Base-by-base conservation (phyloP, 2,329 filamentous ascomycete species). In the Pseudocercospora ulei region DNA sequence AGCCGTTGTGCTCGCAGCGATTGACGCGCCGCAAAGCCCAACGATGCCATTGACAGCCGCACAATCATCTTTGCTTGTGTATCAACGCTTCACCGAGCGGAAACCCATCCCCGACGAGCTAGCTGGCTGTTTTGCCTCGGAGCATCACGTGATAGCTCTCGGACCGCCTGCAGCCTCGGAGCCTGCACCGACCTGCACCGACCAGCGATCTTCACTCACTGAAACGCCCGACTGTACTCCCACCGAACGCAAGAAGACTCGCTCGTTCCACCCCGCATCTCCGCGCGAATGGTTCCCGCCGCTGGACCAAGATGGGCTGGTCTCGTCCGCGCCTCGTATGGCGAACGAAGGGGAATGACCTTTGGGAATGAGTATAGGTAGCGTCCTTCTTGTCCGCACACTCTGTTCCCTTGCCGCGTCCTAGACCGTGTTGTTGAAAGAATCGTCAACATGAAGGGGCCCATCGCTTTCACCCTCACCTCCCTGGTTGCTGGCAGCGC, bases 11-110 rank as follows among this genome's bases (percentile, higher is more conserved):
- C 29, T 22, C 33, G 24, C 5, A 51, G 20, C 7, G 43, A 23
- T 23, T 47, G 47, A 14, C 49, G 44, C 49, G 50, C 49, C 3
- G 47, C 17, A 17, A 44, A 43, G 25, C 47, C 40, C 41, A 52
- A 39, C 8, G 46, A 36, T 19, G 39, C 24, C 7, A 46, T 20
- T 3, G 47, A 36, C 14, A 24, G 39, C 35, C 43, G 43, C 13
- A 39, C 26, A 6, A 46, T 39, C 49, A 52, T 52, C 9, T 7
- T 33, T 22, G 30, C 24, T 11, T 11, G 4, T 11, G n/a, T n/a
- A n/a, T n/a, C n/a, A n/a, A n/a, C n/a, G n/a, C n/a, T n/a, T n/a
- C n/a, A n/a, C n/a, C n/a, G n/a, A n/a, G n/a, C n/a, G n/a, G n/a
- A n/a, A n/a, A n/a, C n/a, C n/a, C n/a, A n/a, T n/a, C n/a, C n/a